phyloP scores from a whole-genome alignment of 2,329 filamentous ascomycete species.

The Pseudophaeomoniella oleicola region DNA sequence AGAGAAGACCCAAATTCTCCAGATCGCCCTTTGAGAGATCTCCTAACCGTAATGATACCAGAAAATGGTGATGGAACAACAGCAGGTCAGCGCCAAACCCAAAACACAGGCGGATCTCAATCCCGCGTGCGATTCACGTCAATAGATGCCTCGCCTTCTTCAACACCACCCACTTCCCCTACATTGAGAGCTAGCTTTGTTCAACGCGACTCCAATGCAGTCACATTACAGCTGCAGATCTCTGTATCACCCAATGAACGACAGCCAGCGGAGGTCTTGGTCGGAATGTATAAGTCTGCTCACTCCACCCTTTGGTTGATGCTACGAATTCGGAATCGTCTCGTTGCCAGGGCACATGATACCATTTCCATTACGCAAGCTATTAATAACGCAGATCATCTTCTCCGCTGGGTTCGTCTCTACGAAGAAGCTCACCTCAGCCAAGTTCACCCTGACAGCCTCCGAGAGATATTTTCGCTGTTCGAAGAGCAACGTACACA shows the following conservation, averaged over 20 bases:
- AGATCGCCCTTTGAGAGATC: not conserved
- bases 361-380: not conserved
- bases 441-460: not conserved
- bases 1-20: not conserved
- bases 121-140: constrained; percentile 1
- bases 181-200: constrained; percentile 26
- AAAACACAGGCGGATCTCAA: not conserved
- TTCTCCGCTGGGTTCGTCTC: not conserved
- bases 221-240: constrained; percentile 29
- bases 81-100: not conserved
- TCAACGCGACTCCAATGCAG: constrained; percentile 26
- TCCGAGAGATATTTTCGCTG: not conserved
- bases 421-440: not conserved
- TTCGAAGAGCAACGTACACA: not conserved
- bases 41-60: not conserved
- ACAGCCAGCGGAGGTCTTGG: not conserved
- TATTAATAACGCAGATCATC: not conserved
- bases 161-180: constrained; percentile 25
- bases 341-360: not conserved
- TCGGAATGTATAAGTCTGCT: not conserved
- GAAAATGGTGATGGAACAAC: not conserved
- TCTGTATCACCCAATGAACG: constrained; percentile 7
- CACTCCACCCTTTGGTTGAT: no score
- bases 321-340: not conserved
- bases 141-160: constrained; percentile 16